Conservation (phyloP, 2,329 filamentous ascomycete species). For the Cytospora piceae region DNA sequence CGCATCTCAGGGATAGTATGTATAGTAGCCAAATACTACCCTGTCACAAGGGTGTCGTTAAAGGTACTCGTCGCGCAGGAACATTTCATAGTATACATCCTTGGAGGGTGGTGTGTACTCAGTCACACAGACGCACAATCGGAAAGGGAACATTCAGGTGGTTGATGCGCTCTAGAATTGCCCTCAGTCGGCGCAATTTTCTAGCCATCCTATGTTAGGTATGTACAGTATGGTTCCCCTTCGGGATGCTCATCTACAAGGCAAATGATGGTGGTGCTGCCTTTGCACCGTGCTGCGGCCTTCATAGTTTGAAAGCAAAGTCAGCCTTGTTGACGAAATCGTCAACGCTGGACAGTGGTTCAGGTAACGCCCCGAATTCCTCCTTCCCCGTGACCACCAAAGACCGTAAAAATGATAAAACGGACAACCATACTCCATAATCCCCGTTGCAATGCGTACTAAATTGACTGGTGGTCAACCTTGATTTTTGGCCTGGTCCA, state of each 20-base stretch:
- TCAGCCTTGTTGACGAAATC: conserved; percentile 15
- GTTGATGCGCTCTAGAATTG: conserved; percentile 7
- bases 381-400: conserved; percentile 4
- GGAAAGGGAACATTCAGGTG: neutral
- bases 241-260: conserved; percentile 27
- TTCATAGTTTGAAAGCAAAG: conserved; percentile 20
- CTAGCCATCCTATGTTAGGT: conserved; percentile 10
- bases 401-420: conserved; percentile 14
- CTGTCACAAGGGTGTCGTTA: neutral
- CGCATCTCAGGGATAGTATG: no score
- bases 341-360: conserved; percentile 12
- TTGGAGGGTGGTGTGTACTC: neutral
- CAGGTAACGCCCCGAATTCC: conserved; percentile 26
- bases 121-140: neutral
- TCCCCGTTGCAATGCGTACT: conserved; percentile 22
- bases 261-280: conserved; percentile 15
- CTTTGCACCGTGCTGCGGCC: conserved; percentile 18
- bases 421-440: conserved; percentile 22
- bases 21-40: no score
- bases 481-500: conserved; percentile 1
- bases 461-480: conserved; percentile 3
- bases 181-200: conserved; percentile 2
- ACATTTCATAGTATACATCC: neutral
- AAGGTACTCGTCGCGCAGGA: no score
- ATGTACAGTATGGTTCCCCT: conserved; percentile 24